phyloP scores from a whole-genome alignment of 106 monocot species.

The Xerophyta viscosa region DNA sequence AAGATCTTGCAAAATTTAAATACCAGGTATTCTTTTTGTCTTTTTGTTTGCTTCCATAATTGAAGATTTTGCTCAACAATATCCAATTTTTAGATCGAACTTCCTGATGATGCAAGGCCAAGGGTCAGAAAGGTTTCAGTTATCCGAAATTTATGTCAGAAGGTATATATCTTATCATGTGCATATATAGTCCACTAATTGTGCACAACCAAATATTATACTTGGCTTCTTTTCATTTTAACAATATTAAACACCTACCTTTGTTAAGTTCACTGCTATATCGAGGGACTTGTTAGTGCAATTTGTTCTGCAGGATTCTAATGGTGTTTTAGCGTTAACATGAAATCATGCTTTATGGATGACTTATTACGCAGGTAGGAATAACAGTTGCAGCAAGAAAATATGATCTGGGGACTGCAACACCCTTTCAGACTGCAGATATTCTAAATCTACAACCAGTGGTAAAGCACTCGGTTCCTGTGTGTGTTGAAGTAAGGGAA shows the following conservation, averaged over 20 bases:
- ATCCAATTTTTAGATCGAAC: conserved; percentile 70
- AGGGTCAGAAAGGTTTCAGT: conserved; percentile 60
- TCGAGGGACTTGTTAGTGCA: no score
- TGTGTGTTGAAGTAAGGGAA: conserved; percentile 70
- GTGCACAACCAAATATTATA: no score
- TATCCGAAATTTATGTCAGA: conserved; percentile 82
- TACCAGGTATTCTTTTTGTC: conserved; percentile 57
- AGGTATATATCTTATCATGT: conserved; percentile 53
- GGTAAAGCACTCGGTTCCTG: conserved; percentile 90
- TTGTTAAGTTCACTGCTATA: no score
- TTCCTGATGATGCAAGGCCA: conserved; percentile 59
- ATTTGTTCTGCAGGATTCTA: no score
- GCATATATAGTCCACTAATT: no score
- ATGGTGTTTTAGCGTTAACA: no score
- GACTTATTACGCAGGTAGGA: conserved; percentile 91
- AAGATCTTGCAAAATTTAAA: conserved; percentile 76
- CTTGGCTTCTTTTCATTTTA: no score
- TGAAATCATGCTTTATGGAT: no score
- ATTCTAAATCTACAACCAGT: conserved; percentile 88
- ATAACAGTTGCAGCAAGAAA: conserved; percentile 71
- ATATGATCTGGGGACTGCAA: conserved; percentile 60
- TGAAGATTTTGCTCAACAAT: no score
- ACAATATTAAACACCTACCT: no score
- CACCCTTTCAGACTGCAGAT: conserved; percentile 74
- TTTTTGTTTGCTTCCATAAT: no score